Evolutionary conservation across 148 eudicot genomes (phyloP).

Genomic region (Polygonum maritimum): DNA sequence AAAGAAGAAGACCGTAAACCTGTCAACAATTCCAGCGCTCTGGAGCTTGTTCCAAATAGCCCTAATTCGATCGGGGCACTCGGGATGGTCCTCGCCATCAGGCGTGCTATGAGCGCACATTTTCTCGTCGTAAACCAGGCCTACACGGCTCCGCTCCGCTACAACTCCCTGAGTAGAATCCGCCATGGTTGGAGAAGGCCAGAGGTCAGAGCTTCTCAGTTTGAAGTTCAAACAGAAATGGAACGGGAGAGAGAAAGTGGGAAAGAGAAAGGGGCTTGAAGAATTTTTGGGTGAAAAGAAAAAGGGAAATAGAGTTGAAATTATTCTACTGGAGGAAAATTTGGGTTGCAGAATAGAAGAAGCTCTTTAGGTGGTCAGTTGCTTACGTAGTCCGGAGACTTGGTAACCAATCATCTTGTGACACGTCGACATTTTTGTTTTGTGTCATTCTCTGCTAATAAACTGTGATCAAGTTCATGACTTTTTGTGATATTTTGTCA

Average conservation of each 20-base stretch:
- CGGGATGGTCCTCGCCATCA: constrained; percentile 59
- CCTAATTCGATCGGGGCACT: constrained; percentile 73
- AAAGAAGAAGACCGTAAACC: constrained; percentile 25
- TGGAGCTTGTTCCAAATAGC: constrained; percentile 66
- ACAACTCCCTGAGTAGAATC: background rate
- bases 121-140: constrained; percentile 65
- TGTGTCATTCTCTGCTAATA: no score
- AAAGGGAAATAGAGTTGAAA: background rate
- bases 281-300: background rate
- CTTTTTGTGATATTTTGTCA: no score
- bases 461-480: no score
- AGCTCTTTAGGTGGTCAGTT: background rate
- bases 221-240: constrained; percentile 2
- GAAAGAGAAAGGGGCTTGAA: background rate
- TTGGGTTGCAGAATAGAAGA: background rate
- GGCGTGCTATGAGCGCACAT: constrained; percentile 71
- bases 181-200: background rate
- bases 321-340: constrained; percentile 1
- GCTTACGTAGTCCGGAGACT: background rate
- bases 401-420: background rate
- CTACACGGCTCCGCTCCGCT: constrained; percentile 38
- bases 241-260: background rate
- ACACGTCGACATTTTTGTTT: background rate
- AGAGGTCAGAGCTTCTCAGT: background rate
- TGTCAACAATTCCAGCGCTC: constrained; percentile 39